Conservation (phyloP, 257 asterid species). For the Ligustrum vulgare region DNA sequence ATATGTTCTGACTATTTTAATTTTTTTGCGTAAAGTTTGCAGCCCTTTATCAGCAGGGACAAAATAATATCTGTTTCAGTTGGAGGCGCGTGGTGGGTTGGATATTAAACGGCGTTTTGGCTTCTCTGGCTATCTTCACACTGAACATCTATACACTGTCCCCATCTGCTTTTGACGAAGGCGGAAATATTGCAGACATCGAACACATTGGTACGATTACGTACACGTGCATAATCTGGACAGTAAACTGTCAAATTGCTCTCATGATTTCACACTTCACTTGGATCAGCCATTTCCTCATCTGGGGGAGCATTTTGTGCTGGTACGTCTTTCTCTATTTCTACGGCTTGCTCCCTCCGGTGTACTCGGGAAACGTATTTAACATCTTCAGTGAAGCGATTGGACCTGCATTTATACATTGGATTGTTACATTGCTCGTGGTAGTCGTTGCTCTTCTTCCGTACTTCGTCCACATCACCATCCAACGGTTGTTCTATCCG, state of each 20-base stretch:
- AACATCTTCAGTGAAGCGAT: slow-evolving; percentile 38
- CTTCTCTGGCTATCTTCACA: slow-evolving; percentile 49
- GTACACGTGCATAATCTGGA: slow-evolving; percentile 66
- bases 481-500: slow-evolving; percentile 50
- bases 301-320: slow-evolving; percentile 60
- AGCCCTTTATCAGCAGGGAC: slow-evolving; percentile 60
- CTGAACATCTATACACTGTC: slow-evolving; percentile 32
- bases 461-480: slow-evolving; percentile 30
- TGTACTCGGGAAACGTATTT: slow-evolving; percentile 26
- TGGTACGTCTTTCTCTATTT: slow-evolving; percentile 55
- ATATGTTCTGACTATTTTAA: not conserved
- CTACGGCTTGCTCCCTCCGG: slow-evolving; percentile 37
- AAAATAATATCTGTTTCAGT: slow-evolving; percentile 44
- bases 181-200: slow-evolving; percentile 46
- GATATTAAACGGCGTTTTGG: slow-evolving; percentile 43
- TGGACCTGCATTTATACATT: slow-evolving; percentile 44
- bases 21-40: slow-evolving; percentile 40
- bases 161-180: slow-evolving; percentile 35
- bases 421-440: slow-evolving; percentile 46
- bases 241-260: slow-evolving; percentile 64
- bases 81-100: slow-evolving; percentile 62
- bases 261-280: slow-evolving; percentile 60
- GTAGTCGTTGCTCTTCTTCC: slow-evolving; percentile 47
- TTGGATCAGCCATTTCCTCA: slow-evolving; percentile 45
- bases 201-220: slow-evolving; percentile 51